Evolutionary conservation across 2,329 filamentous ascomycete species (phyloP), one percentile per base, ranked within the genome.

Genomic region (Fusarium illudens): DNA sequence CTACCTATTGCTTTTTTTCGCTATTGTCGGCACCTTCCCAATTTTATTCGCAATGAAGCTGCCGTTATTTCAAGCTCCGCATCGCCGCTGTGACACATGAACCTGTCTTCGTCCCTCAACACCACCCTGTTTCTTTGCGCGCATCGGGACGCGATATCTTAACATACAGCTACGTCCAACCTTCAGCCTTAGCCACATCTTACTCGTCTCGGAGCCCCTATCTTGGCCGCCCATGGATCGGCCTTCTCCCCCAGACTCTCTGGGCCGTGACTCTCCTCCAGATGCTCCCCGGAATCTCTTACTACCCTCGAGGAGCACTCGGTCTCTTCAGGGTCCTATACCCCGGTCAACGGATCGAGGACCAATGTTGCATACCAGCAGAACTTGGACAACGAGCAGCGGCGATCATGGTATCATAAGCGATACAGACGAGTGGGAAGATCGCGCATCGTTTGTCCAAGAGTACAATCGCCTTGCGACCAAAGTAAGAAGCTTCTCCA

Each of bases 401-500:
- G 84, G 83, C 36, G 85, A 85, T 30, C 70, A 81, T 17, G 83
- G 80, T 3, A 72, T 82, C 15, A 72, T 83, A 30, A 82, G 80
- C 19, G 84, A 87, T 55, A 78, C 78, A 4, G 86, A 87, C 37
- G 83, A 84, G 29, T 74, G 83, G 15, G 82, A 84, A 33, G 81
- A 85, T 55, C 80, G 86, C 29, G 74, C 77, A 2, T 71, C 77
- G 3, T 87, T 86, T 72, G 75, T 89, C 6, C 71, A 83, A 8
- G 85, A 89, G 68, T 91, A 89, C 75, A 90, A 90, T 73, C 79
- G 82, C 5, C 75, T 90, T 6, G 88, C 89, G 3, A 83, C 80
- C 58, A 86, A 86, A 82, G 88, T 89, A 64, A 30, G 67, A 2
- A 50, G 2, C n/a, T 29, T 4, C 10, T 12, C 22, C 1, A 2